Conservation (phyloP, 2,329 filamentous ascomycete genomes). For the Pseudocercospora vitis region DNA sequence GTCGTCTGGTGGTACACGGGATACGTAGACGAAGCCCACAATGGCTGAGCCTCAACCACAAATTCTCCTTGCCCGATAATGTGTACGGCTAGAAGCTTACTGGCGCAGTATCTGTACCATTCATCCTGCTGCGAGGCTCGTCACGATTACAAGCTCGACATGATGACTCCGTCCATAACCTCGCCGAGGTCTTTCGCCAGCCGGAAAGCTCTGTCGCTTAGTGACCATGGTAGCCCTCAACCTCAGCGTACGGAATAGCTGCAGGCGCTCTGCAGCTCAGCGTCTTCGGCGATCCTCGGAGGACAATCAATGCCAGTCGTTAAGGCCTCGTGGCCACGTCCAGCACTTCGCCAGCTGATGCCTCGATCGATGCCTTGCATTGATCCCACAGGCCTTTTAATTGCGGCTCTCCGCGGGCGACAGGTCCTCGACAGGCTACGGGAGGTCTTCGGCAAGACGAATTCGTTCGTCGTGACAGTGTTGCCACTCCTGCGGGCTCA, state of each 20-base stretch:
- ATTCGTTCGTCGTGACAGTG: not conserved
- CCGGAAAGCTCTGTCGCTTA: not conserved
- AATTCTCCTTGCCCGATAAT: too few relatives aligned
- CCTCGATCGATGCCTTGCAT: slow-evolving; percentile 5
- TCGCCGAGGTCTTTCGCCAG: too few relatives aligned
- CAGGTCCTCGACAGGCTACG: not conserved
- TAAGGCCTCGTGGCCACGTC: not conserved
- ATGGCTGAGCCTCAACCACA: too few relatives aligned
- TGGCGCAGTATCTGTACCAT: too few relatives aligned
- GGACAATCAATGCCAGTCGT: not conserved
- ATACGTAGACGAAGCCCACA: too few relatives aligned
- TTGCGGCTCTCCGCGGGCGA: not conserved
- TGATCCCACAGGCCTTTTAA: not conserved
- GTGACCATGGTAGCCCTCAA: not conserved
- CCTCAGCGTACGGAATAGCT: slow-evolving; percentile 5
- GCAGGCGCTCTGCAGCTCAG: slow-evolving; percentile 6
- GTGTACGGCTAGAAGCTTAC: too few relatives aligned
- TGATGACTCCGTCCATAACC: too few relatives aligned
- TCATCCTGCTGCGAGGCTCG: too few relatives aligned
- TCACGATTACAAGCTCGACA: too few relatives aligned
- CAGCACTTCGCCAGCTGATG: slow-evolving; percentile 2
- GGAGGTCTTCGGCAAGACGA: not conserved
- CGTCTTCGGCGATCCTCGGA: not conserved
- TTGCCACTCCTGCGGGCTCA: slow-evolving; percentile 1
- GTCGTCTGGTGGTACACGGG: too few relatives aligned